Conservation (phyloP, 306 rosid species). For the Malus orientalis region DNA sequence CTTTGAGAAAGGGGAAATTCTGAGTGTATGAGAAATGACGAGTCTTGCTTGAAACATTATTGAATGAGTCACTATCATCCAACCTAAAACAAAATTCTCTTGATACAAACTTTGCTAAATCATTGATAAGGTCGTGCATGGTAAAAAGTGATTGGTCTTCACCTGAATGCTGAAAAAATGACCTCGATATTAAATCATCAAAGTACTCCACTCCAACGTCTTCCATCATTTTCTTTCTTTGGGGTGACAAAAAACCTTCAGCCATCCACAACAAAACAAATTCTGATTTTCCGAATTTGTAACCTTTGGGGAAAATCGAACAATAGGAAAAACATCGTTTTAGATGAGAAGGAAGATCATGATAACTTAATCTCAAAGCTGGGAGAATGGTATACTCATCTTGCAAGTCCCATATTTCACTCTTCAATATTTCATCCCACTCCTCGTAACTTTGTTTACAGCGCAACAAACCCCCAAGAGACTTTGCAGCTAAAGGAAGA, state of each 20-base stretch:
- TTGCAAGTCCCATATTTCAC: not conserved
- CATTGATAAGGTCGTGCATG: not conserved
- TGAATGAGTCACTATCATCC: not conserved
- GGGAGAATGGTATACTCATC: not conserved
- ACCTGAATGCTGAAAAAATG: constrained; percentile 7
- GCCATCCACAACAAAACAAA: constrained; percentile 34
- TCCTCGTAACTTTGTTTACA: not conserved
- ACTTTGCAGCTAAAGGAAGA: not conserved
- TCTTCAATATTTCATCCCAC: not conserved
- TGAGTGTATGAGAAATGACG: not conserved
- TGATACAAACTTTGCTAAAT: not conserved
- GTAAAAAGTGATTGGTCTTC: not conserved
- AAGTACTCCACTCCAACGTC: constrained; percentile 17
- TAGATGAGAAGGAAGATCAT: constrained; percentile 5
- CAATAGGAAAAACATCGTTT: constrained; percentile 18
- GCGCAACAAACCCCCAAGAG: not conserved
- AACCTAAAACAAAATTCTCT: not conserved
- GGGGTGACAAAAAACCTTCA: constrained; percentile 9
- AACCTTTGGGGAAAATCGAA: constrained; percentile 18
- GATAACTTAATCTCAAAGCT: not conserved
- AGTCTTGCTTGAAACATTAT: not conserved
- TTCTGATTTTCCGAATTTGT: not conserved
- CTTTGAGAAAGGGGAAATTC: not conserved
- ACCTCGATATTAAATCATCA: constrained; percentile 16
- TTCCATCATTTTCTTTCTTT: not conserved